These are phyloP conservation scores for Oryza rufipogon DNA, from an alignment of 176 grass and related monocot species.

Conservation along the genomic window DNA sequence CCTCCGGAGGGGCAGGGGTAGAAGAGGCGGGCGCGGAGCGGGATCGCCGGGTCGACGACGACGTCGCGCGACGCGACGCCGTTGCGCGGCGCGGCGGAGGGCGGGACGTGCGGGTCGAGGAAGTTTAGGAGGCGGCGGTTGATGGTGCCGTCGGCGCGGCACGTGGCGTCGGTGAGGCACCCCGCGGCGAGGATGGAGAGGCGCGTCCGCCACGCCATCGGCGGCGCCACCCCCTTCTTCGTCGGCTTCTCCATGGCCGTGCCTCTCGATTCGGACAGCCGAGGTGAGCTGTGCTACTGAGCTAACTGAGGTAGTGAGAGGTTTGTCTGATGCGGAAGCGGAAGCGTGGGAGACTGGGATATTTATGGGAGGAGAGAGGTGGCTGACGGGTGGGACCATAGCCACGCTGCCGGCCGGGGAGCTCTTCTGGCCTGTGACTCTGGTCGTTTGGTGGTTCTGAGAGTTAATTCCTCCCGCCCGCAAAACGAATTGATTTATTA, in stretches of 20 bases:
- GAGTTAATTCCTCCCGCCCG: too few species aligned
- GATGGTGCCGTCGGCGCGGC: slow-evolving; percentile 64
- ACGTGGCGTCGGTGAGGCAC: slow-evolving; percentile 48
- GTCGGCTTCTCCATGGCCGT: background rate
- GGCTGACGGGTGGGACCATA: too few species aligned
- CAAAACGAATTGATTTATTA: too few species aligned
- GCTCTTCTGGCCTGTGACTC: too few species aligned
- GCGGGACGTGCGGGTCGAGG: slow-evolving; percentile 38
- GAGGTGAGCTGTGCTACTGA: too few species aligned
- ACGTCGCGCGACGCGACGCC: slow-evolving; percentile 57
- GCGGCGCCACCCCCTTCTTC: slow-evolving; percentile 35
- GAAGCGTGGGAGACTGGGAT: too few species aligned
- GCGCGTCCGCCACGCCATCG: slow-evolving; percentile 65
- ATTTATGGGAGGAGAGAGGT: too few species aligned
- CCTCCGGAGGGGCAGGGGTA: background rate
- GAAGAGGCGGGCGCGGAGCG: slow-evolving; percentile 64
- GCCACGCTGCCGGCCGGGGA: too few species aligned
- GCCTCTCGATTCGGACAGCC: too few species aligned
- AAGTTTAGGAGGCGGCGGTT: slow-evolving; percentile 62
- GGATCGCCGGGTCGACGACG: slow-evolving; percentile 36
- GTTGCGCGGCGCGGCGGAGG: slow-evolving; percentile 33
- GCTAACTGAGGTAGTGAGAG: too few species aligned
- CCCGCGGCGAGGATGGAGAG: slow-evolving; percentile 34
- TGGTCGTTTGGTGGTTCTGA: too few species aligned
- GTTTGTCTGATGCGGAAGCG: too few species aligned